Percentiles rank a stretch among this genome's conserved stretches.
phyloP scores from a whole-genome alignment of 192 early-diverging fungal species.

The Glomus cerebriforme region DNA sequence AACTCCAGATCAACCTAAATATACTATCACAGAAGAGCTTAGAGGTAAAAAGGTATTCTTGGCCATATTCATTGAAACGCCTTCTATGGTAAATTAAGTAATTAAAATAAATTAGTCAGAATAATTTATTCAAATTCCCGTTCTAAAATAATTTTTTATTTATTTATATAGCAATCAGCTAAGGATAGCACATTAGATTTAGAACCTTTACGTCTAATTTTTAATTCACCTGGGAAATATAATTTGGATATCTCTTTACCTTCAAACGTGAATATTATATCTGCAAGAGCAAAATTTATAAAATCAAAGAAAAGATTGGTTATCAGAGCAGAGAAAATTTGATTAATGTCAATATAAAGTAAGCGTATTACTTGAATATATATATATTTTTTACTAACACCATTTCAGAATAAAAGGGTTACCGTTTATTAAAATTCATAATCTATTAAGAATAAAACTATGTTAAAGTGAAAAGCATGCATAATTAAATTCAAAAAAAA shows the following conservation, averaged over 20 bases:
- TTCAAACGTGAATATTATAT: not conserved
- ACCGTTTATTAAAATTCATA: too few species aligned
- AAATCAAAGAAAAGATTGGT: conserved; percentile 15
- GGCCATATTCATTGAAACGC: conserved; percentile 5
- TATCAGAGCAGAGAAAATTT: not conserved
- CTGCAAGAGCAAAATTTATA: conserved; percentile 22
- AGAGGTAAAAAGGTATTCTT: not conserved
- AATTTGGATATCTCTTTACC: not conserved
- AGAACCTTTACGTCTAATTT: conserved; percentile 6
- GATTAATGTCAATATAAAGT: too few species aligned
- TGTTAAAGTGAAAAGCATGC: too few species aligned
- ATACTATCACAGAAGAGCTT: conserved; percentile 11
- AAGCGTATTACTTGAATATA: too few species aligned
- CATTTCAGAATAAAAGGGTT: too few species aligned
- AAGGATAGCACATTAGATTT: not conserved
- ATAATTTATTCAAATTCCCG: not conserved
- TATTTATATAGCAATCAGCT: conserved; percentile 12
- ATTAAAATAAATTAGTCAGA: not conserved
- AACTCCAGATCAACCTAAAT: not conserved
- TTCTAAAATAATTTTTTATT: not conserved
- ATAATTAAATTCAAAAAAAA: too few species aligned
- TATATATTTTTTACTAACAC: too few species aligned
- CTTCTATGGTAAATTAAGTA: not conserved
- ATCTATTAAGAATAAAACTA: too few species aligned
- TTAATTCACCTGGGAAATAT: conserved; percentile 17